Percentiles rank a stretch among this genome's conserved stretches.
Conservation (phyloP, 306 rosid species). For the Spatholobus suberectus region DNA sequence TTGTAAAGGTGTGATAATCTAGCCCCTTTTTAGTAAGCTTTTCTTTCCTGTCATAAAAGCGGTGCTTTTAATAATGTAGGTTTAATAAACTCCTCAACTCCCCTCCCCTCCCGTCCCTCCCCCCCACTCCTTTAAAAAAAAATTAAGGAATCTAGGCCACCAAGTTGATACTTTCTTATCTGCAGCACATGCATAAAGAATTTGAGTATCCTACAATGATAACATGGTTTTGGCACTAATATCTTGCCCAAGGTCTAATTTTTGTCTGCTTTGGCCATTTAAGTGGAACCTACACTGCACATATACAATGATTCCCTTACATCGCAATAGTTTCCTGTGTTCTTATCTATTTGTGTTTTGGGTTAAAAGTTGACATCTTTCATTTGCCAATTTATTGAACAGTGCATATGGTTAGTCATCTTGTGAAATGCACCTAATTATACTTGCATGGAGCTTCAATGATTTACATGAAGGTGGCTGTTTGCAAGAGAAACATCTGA, state of each 20-base stretch:
- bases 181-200: background rate
- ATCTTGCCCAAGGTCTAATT: background rate
- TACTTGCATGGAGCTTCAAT: conserved; percentile 27
- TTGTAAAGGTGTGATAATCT: conserved; percentile 12
- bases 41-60: background rate
- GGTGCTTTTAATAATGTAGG: background rate
- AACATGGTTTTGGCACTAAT: background rate
- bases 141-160: background rate
- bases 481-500: background rate
- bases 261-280: background rate
- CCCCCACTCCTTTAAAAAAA: background rate
- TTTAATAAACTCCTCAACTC: background rate
- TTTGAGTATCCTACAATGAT: conserved; percentile 1
- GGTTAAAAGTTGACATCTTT: background rate
- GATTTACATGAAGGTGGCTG: conserved; percentile 25
- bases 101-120: too few relatives aligned
- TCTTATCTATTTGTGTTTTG: background rate
- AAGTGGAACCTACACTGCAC: background rate
- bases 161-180: background rate
- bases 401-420: conserved; percentile 18
- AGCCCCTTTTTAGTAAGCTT: background rate
- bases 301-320: background rate
- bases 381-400: conserved; percentile 11
- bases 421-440: background rate
- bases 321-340: background rate